Evolutionary conservation across 345 rosid genomes (phyloP).

Genomic region (Ceriops decandra): DNA sequence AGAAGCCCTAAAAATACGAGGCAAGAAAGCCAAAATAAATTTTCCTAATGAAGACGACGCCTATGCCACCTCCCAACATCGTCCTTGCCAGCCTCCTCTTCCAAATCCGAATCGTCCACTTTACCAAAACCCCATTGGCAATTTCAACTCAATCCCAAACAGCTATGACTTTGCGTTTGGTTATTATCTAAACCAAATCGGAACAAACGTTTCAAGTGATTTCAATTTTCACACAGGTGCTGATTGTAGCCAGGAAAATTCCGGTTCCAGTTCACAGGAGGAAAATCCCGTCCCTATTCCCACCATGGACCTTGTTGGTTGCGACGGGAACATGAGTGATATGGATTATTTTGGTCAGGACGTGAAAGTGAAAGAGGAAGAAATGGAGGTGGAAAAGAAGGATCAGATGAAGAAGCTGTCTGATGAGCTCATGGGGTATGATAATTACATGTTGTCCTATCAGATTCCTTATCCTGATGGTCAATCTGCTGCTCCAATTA

Average conservation of each 20-base stretch:
- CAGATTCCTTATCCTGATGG: slow-evolving; percentile 71
- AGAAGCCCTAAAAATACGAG: slow-evolving; percentile 81
- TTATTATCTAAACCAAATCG: slow-evolving; percentile 35
- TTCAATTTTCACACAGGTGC: slow-evolving; percentile 16
- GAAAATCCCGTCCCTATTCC: neutral
- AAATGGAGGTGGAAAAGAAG: slow-evolving; percentile 28
- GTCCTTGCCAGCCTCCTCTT: neutral
- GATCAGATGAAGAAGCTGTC: slow-evolving; percentile 48
- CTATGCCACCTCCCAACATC: slow-evolving; percentile 10
- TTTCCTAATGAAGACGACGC: slow-evolving; percentile 61
- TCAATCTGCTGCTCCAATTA: slow-evolving; percentile 39
- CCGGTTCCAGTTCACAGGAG: slow-evolving; percentile 27
- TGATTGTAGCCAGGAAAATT: slow-evolving; percentile 28
- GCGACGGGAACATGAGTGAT: slow-evolving; percentile 4
- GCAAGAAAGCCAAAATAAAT: slow-evolving; percentile 79
- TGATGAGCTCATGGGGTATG: slow-evolving; percentile 71
- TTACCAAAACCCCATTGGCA: neutral
- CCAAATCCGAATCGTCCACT: slow-evolving; percentile 6
- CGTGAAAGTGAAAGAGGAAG: slow-evolving; percentile 5
- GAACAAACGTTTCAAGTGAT: slow-evolving; percentile 5
- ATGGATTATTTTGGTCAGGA: neutral
- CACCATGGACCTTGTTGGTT: neutral
- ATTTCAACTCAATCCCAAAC: neutral
- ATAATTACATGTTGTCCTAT: slow-evolving; percentile 68
- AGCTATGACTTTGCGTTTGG: slow-evolving; percentile 23